A percentile compares a stretch with the other conserved stretches of the same genome.
Evolutionary conservation across 495 filamentous ascomycete species (phyloP).

Genomic region (Talaromyces adpressus): DNA sequence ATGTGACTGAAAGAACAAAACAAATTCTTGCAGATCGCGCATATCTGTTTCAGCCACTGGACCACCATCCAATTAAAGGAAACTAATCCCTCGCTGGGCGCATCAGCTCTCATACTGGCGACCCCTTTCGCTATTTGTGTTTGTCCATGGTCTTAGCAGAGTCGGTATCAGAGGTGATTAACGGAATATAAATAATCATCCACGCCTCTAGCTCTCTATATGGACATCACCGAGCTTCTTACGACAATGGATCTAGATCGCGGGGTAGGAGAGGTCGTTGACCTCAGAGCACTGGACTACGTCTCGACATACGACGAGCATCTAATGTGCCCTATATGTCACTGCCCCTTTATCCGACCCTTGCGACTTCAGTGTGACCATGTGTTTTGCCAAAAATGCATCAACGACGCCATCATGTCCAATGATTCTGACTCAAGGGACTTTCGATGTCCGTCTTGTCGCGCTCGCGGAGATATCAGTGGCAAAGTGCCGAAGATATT

Average conservation of each 20-base stretch:
- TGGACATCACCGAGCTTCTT: conserved; percentile 8
- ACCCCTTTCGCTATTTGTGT: background rate
- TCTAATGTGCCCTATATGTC: conserved; percentile 79
- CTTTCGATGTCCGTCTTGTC: conserved; percentile 41
- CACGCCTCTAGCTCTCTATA: conserved; percentile 7
- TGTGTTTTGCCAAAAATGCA: conserved; percentile 68
- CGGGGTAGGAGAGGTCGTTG: conserved; percentile 36
- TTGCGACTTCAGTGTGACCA: conserved; percentile 69
- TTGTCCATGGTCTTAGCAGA: background rate
- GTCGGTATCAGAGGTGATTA: background rate
- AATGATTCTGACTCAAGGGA: conserved; percentile 30
- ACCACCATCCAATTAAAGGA: background rate
- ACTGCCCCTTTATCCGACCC: conserved; percentile 63
- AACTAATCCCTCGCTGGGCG: background rate
- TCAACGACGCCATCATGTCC: conserved; percentile 50
- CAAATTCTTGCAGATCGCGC: background rate
- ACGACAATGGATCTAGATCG: conserved; percentile 19
- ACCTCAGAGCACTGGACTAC: conserved; percentile 68
- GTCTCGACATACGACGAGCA: conserved; percentile 63
- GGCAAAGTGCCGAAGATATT: conserved; percentile 46
- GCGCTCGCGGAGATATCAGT: conserved; percentile 29
- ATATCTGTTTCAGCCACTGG: background rate
- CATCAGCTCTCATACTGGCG: background rate
- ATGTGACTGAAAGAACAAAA: background rate
- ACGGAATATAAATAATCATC: background rate